A percentile compares a stretch with the other conserved stretches of the same genome.
phyloP scores from a whole-genome alignment of 225 moss, liverwort and hornwort genomes.

The Climacium dendroides region DNA sequence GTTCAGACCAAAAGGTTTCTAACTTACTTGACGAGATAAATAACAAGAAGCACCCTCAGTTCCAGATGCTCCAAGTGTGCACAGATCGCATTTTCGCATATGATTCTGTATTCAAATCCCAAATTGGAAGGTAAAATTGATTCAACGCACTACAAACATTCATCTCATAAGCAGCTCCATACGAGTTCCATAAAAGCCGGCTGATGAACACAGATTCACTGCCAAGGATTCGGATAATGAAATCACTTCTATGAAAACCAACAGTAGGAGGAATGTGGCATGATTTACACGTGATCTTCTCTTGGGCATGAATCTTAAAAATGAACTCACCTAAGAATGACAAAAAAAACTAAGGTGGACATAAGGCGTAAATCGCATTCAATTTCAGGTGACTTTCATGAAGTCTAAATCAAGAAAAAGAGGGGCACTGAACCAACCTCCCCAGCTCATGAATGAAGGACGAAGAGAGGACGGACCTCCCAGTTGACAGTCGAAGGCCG shows the following conservation, averaged over 20 bases:
- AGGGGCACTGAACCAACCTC: conserved; percentile 30
- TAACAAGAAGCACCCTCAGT: conserved; percentile 34
- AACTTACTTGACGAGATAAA: conserved; percentile 46
- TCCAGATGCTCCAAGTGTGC: conserved; percentile 32
- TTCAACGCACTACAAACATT: neutral
- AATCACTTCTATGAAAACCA: neutral
- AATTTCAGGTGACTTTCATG: neutral
- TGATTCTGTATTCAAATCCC: conserved; percentile 26
- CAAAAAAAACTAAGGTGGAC: neutral
- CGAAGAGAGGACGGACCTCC: conserved; percentile 87
- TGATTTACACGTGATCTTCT: neutral
- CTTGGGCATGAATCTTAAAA: neutral
- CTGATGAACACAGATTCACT: neutral
- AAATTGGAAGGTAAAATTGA: neutral
- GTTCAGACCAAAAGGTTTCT: neutral
- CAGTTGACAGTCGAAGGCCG: conserved; percentile 76
- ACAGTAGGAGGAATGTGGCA: neutral
- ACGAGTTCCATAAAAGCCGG: neutral
- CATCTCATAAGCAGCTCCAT: neutral
- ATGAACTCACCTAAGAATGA: neutral
- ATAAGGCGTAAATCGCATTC: neutral
- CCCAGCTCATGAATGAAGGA: conserved; percentile 47
- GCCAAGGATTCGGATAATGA: neutral
- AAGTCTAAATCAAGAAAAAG: neutral
- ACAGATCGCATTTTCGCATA: conserved; percentile 18